These are phyloP conservation scores for Protomyces macrosporus DNA, from an alignment of 1,139 yeast genomes.

Conservation along the genomic window DNA sequence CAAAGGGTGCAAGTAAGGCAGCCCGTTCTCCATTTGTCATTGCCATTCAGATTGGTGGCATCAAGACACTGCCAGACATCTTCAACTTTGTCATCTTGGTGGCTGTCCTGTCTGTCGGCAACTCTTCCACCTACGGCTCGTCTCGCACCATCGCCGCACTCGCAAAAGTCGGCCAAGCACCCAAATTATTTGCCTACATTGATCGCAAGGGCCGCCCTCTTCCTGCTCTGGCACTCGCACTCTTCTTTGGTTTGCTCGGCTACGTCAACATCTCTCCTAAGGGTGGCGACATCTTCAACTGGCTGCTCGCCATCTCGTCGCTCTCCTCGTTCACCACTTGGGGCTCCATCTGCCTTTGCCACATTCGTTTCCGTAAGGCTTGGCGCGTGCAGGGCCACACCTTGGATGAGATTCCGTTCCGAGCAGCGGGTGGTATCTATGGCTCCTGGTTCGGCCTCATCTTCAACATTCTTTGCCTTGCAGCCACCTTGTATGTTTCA, in stretches of 20 bases:
- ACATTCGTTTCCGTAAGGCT: slow-evolving; percentile 72
- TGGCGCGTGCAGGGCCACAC: slow-evolving; percentile 59
- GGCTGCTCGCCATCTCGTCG: slow-evolving; percentile 76
- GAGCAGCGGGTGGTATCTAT: slow-evolving; percentile 61
- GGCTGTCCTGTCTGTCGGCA: slow-evolving; percentile 65
- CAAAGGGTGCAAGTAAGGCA: slow-evolving; percentile 48
- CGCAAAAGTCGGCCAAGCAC: slow-evolving; percentile 75
- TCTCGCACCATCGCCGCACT: slow-evolving; percentile 77
- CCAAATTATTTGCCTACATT: slow-evolving; percentile 62
- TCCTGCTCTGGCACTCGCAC: slow-evolving; percentile 55
- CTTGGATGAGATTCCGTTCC: slow-evolving; percentile 60
- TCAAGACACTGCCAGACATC: slow-evolving; percentile 57
- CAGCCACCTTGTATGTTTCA: slow-evolving; percentile 78
- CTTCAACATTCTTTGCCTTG: slow-evolving; percentile 55
- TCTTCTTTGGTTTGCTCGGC: slow-evolving; percentile 59
- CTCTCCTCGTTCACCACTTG: slow-evolving; percentile 75
- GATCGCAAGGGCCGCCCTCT: slow-evolving; percentile 72
- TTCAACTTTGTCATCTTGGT: slow-evolving; percentile 67
- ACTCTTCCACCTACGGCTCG: slow-evolving; percentile 69
- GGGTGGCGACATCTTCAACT: slow-evolving; percentile 64
- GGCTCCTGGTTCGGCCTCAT: slow-evolving; percentile 66
- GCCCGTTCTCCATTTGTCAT: slow-evolving; percentile 69
- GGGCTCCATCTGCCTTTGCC: slow-evolving; percentile 69
- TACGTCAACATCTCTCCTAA: slow-evolving; percentile 67
- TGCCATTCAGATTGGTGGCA: slow-evolving; percentile 55